Base-by-base conservation (phyloP, 73 alveolate genomes). In the Paramecium biaurelia region DNA sequence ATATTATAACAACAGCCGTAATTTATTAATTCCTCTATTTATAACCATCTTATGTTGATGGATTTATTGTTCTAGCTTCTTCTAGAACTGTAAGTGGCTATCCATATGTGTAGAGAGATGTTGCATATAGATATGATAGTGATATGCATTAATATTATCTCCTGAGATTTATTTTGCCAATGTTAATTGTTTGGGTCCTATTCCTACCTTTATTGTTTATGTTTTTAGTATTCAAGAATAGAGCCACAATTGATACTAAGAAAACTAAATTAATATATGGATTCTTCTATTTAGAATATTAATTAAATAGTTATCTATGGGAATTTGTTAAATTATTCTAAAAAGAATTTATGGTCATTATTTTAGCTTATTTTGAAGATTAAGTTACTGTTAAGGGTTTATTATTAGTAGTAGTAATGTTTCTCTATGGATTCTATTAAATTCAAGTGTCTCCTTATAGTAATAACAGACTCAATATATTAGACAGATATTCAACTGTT, bases 281-380 rank as follows among this genome's bases (percentile, higher is more conserved):
- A 5, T 86, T 86, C 70, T 59, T 86, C 15, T 86, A 86, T 67
- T 5, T 57, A 5, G 93, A 86, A 35, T 86, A 67, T 34, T 38
- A 86, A 63, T 23, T 57, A n/a, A 86, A 72, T 67, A 63, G 88
- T 58, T 86, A 59, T 23, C 43, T 86, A 35, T 86, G 93, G 93
- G 93, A 86, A 59, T 63, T 86, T 38, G 87, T 86, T 57, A 86
- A 86, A 86, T 30, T 86, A 37, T 86, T 63, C 43, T 57, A 86
- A 63, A 86, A 86, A 67, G 85, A 72, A 57, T 67, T 86, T 42
- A 76, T 86, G 58, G 85, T 76, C 20, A 86, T 86, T 10, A 63
- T 86, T 38, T 42, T 86, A 23, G 85, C 82, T 14, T 41, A 23
- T 34, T 86, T 37, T 59, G 88, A 86, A 41, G 70, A 58, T 23